phyloP scores from a whole-genome alignment of 2,329 filamentous ascomycete species.

The Fusarium pseudograminearum region DNA sequence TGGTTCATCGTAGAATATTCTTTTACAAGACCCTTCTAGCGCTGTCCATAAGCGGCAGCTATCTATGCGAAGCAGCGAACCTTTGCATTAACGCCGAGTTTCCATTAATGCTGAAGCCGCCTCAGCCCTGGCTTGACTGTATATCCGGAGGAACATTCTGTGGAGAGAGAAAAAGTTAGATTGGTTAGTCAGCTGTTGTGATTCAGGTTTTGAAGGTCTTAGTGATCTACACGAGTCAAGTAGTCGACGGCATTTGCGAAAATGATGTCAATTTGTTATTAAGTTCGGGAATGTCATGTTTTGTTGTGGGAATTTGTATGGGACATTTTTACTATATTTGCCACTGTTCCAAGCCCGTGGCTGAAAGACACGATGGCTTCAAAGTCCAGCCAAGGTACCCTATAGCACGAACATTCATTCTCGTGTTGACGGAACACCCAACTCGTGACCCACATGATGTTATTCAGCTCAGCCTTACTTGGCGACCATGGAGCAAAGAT shows the following conservation, averaged over 20 bases:
- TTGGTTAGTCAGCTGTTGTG: neutral
- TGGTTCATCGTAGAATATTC: slow-evolving; percentile 27
- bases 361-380: neutral
- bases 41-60: slow-evolving; percentile 1
- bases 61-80: neutral
- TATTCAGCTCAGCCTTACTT: no score
- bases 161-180: neutral
- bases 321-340: neutral
- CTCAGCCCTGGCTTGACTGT: neutral
- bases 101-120: slow-evolving; percentile 8
- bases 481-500: no score
- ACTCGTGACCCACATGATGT: no score
- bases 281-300: neutral
- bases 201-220: neutral
- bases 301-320: neutral
- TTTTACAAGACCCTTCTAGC: slow-evolving; percentile 22
- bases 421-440: no score
- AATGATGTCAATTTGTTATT: neutral
- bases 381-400: neutral
- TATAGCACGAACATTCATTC: neutral
- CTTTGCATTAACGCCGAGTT: slow-evolving; percentile 24
- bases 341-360: no score
- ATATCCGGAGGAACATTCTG: neutral
- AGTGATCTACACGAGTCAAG: neutral
- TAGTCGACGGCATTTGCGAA: neutral